Conservation (phyloP, 169 alveolate genomes). For the Plasmodium vinckei region DNA sequence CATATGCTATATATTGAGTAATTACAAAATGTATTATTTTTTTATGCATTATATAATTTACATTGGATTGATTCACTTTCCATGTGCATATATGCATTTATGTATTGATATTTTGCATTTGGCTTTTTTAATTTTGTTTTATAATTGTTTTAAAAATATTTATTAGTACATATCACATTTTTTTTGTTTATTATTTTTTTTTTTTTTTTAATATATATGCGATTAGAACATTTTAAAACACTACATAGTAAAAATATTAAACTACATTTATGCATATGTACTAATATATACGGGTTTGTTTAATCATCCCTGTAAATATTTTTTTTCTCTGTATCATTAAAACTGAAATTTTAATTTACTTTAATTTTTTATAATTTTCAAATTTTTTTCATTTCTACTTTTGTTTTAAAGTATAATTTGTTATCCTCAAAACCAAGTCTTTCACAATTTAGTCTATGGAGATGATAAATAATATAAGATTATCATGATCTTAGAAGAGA, state of each 20-base stretch:
- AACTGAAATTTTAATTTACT: background rate
- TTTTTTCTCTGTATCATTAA: background rate
- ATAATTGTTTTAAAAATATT: constrained; percentile 61
- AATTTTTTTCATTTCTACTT: background rate
- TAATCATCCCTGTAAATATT: background rate
- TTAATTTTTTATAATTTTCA: background rate
- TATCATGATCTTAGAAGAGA: no score
- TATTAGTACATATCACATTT: constrained; percentile 34
- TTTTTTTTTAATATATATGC: constrained; percentile 25
- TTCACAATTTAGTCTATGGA: no score
- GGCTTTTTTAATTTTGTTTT: constrained; percentile 76
- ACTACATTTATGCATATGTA: constrained; percentile 1
- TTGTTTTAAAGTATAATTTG: background rate
- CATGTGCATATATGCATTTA: constrained; percentile 7
- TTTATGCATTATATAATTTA: no score
- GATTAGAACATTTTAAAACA: constrained; percentile 9
- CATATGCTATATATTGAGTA: no score
- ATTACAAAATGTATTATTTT: no score
- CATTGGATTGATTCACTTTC: no score
- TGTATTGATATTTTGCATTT: constrained; percentile 2
- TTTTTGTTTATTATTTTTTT: constrained; percentile 11
- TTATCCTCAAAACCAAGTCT: no score
- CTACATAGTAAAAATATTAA: constrained; percentile 19
- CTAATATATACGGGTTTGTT: background rate
- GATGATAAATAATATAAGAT: no score